A percentile compares a stretch with the other conserved stretches of the same genome.
phyloP scores from a whole-genome alignment of 257 asterid species.

The Penstemon newberryi region DNA sequence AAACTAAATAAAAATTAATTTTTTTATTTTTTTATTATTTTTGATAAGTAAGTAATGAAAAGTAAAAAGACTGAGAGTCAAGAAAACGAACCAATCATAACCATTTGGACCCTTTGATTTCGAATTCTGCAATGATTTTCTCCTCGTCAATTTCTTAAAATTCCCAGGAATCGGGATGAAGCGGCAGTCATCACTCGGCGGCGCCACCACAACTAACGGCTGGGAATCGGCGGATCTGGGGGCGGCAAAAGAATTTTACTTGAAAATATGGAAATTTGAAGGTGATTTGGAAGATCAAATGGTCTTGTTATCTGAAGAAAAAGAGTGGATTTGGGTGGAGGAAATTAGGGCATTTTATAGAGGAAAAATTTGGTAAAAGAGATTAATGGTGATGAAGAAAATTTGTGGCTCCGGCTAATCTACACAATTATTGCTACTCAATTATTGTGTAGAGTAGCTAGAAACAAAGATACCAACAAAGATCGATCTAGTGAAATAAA shows the following conservation, averaged over 20 bases:
- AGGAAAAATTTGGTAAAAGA: constrained; percentile 8
- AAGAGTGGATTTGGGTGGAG: neutral
- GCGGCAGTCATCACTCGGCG: constrained; percentile 29
- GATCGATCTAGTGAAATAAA: too few relatives aligned
- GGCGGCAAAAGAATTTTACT: constrained; percentile 50
- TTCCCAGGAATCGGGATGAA: constrained; percentile 40
- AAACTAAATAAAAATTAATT: too few relatives aligned
- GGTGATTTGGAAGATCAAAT: too few relatives aligned
- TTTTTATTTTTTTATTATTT: too few relatives aligned
- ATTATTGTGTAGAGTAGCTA: too few relatives aligned
- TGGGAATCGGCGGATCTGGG: constrained; percentile 25
- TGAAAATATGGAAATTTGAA: neutral
- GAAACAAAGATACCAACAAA: too few relatives aligned
- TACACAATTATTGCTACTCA: constrained; percentile 13
- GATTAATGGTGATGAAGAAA: constrained; percentile 18
- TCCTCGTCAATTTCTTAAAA: constrained; percentile 48
- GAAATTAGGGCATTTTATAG: constrained; percentile 1
- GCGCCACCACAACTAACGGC: constrained; percentile 7
- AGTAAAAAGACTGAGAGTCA: neutral
- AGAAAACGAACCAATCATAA: constrained; percentile 53
- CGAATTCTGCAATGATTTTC: constrained; percentile 33
- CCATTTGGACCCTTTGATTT: constrained; percentile 45
- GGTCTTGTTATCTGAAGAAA: too few relatives aligned
- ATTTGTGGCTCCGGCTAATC: constrained; percentile 21
- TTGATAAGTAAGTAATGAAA: too few relatives aligned